These are phyloP conservation scores for Perkinsela sp. DNA, from an alignment of 208 protist genomes.

Conservation along the genomic window DNA sequence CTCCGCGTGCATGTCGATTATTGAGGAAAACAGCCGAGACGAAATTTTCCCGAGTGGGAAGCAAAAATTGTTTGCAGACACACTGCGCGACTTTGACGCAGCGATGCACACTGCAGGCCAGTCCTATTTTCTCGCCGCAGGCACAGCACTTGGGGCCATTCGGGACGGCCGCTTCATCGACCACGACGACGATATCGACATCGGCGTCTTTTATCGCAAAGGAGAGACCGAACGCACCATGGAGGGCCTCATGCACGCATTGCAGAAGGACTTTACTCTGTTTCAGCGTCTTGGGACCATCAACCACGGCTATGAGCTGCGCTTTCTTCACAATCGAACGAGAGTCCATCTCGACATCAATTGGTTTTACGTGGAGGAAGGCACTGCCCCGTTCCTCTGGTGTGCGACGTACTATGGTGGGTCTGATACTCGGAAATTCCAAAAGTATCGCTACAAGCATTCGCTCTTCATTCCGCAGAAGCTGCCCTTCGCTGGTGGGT, in stretches of 20 bases:
- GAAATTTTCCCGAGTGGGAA: not conserved
- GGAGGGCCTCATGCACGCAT: not conserved
- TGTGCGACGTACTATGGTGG: conserved; percentile 26
- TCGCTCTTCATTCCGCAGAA: conserved; percentile 9
- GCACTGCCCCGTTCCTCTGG: conserved; percentile 23
- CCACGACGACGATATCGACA: conserved; percentile 51
- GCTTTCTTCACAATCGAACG: conserved; percentile 17
- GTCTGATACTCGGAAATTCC: conserved; percentile 12
- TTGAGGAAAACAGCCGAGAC: not conserved
- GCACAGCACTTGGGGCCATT: conserved; percentile 37
- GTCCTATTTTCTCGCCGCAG: conserved; percentile 24
- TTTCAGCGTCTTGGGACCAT: conserved; percentile 30
- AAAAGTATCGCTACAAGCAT: conserved; percentile 54
- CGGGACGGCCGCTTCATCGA: conserved; percentile 47
- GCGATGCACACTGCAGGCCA: not conserved
- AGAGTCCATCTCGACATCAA: conserved; percentile 41
- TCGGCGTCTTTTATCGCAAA: conserved; percentile 26
- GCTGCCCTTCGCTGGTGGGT: not conserved
- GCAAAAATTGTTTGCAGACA: not conserved
- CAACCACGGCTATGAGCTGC: conserved; percentile 31
- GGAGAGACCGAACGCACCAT: not conserved
- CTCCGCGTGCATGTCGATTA: not conserved
- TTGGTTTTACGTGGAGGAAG: conserved; percentile 29
- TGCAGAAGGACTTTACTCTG: not conserved
- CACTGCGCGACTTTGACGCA: not conserved